Base-by-base conservation (phyloP, 225 moss, liverwort and hornwort species). In the Sphagnum contortum region DNA sequence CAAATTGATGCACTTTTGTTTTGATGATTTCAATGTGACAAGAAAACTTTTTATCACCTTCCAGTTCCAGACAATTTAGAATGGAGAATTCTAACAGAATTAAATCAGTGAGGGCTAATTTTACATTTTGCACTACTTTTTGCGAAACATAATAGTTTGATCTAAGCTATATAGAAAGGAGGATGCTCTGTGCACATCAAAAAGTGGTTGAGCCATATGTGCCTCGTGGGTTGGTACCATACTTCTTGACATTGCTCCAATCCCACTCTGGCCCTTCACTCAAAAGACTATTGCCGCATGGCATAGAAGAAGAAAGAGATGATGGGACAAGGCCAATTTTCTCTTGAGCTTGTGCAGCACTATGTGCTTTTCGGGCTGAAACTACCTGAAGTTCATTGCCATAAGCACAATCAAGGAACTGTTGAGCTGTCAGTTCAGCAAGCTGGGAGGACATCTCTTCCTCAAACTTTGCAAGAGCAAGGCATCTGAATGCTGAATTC, bases 401-500 rank as follows among this genome's bases (percentile, higher is more conserved):
- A 14, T 72, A 75, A 0, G 59, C 48, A 58, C 63, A 75, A n/a
- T 66, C 51, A 0, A 66, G 0, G 63, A 46, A 66, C 9, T 69
- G 59, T 48, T 69, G 11, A 3, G 51, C 5, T 0, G 29, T 66
- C 56, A 79, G 29, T 11, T 63, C 12, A 5, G 0, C 47, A 12
- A 69, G 3, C 47, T 79, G 63, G 3, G 59, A 65, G 53, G 61
- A 48, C 71, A 74, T 74, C 67, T 65, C 71, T 6, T 74, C 59
- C 6, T 68, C 65, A 50, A 79, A 68, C 56, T 78, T 71, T 9
- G 67, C 73, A 45, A 51, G 55, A 8, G 71, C 64, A 12, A 68
- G 68, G 7, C 65, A 60, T 44, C 67, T 9, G 10, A 68, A 71
- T 3, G 59, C 60, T 1, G 64, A 61, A 45, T 3, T 52, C 64